These are phyloP conservation scores for Pseudogymnoascus sp. DNA, from an alignment of 2,329 filamentous ascomycete species.

Conservation along the genomic window DNA sequence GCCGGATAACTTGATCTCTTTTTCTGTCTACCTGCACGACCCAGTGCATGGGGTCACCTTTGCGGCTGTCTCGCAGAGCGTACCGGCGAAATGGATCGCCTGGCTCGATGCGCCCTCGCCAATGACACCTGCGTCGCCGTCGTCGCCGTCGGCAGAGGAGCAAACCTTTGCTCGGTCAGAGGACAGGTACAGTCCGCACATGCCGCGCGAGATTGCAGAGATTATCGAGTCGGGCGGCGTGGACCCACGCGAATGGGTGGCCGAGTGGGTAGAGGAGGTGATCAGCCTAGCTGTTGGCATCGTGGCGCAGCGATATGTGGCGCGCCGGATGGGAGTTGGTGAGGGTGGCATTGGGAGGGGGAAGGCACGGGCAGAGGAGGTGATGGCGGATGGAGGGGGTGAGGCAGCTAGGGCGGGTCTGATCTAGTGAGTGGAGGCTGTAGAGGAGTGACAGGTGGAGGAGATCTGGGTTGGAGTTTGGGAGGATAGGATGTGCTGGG, in stretches of 20 bases:
- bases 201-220: conserved; percentile 78
- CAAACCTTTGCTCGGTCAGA: conserved; percentile 36
- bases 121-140: conserved; percentile 39
- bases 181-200: conserved; percentile 33
- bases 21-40: conserved; percentile 75
- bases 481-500: background rate
- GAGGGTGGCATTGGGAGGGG: conserved; percentile 60
- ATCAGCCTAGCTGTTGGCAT: conserved; percentile 71
- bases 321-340: conserved; percentile 89
- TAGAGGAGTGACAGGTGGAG: background rate
- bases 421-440: background rate
- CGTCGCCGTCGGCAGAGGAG: conserved; percentile 22
- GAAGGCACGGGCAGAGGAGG: conserved; percentile 49
- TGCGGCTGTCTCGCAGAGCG: conserved; percentile 68
- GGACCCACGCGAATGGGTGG: conserved; percentile 92
- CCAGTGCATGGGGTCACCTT: conserved; percentile 89
- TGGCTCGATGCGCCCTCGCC: conserved; percentile 78
- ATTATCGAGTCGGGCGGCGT: conserved; percentile 70
- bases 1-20: conserved; percentile 55
- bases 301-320: conserved; percentile 91
- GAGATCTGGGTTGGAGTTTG: background rate
- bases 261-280: conserved; percentile 91
- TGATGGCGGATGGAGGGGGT: conserved; percentile 48
- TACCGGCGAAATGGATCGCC: conserved; percentile 77
- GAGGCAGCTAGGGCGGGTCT: conserved; percentile 51